These are phyloP conservation scores for Apiospora phragmitis DNA, from an alignment of 2,329 filamentous ascomycete genomes.

Conservation along the genomic window DNA sequence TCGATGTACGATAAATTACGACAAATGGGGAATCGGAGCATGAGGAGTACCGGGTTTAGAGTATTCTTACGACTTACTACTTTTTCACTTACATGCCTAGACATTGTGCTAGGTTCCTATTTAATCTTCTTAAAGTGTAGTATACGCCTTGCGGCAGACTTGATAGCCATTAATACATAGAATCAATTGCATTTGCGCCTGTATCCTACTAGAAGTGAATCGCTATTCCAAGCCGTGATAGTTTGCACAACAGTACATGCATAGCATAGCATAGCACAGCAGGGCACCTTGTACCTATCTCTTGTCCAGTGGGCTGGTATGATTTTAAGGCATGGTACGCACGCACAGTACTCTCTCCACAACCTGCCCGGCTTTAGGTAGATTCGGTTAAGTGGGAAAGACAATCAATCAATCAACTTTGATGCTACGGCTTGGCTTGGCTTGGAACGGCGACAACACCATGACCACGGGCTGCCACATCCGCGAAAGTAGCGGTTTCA, in stretches of 20 bases:
- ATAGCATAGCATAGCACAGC: background rate
- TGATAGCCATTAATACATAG: background rate
- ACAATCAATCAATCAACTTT: background rate
- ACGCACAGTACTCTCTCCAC: background rate
- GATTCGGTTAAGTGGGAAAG: background rate
- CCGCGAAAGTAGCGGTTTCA: background rate
- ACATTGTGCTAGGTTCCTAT: background rate
- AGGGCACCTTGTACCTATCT: background rate
- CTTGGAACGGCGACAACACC: background rate
- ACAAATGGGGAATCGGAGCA: background rate
- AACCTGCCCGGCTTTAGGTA: background rate
- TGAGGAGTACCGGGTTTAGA: background rate
- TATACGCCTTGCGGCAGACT: background rate
- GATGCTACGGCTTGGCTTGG: background rate
- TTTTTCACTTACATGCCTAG: background rate
- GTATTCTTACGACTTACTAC: background rate
- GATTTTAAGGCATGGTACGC: background rate
- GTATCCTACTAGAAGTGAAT: background rate
- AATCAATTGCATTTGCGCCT: background rate
- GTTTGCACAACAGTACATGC: background rate
- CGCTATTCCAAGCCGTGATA: background rate
- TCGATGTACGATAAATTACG: slow-evolving; percentile 48
- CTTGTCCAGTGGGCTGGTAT: background rate
- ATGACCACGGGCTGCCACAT: background rate
- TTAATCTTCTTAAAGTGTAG: slow-evolving; percentile 7